These are phyloP conservation scores for Rhododendron vialii DNA, from an alignment of 148 eudicot species.

Conservation along the genomic window DNA sequence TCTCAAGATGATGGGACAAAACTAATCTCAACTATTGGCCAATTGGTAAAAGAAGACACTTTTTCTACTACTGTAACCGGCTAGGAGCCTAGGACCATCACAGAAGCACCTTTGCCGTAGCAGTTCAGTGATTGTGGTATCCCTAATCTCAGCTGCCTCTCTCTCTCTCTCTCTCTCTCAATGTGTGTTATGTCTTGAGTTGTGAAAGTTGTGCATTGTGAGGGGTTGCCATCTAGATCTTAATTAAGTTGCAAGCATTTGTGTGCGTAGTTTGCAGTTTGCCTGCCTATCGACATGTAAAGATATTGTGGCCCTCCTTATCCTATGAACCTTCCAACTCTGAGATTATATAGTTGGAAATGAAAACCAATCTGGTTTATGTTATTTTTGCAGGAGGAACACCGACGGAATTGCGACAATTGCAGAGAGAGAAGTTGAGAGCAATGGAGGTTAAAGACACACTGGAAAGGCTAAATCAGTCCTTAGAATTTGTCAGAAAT, in stretches of 20 bases:
- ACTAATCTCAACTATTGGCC: not conserved
- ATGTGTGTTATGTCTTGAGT: not conserved
- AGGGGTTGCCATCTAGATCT: not conserved
- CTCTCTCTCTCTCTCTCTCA: not conserved
- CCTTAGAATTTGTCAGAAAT: slow-evolving; percentile 24
- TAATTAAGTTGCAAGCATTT: not conserved
- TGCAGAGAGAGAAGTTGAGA: slow-evolving; percentile 33
- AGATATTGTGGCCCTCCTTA: not conserved
- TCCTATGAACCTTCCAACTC: not conserved
- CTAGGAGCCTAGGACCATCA: not conserved
- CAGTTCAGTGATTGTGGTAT: not conserved
- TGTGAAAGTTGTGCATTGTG: not conserved
- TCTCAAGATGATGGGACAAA: not conserved
- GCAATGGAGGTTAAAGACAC: slow-evolving; percentile 41
- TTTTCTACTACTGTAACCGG: not conserved
- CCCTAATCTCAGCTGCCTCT: not conserved
- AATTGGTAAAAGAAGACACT: not conserved
- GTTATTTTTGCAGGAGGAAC: slow-evolving; percentile 25
- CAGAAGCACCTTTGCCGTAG: not conserved
- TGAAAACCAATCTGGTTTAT: not conserved
- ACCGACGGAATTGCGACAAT: slow-evolving; percentile 25
- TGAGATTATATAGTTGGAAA: not conserved
- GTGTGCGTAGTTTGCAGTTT: not conserved
- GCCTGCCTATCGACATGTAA: not conserved
- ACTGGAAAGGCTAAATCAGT: slow-evolving; percentile 26